Percentiles rank a stretch among this genome's conserved stretches.
These are phyloP conservation scores for Colletotrichum sp. DNA, from an alignment of 2,329 filamentous ascomycete genomes.

Conservation along the genomic window DNA sequence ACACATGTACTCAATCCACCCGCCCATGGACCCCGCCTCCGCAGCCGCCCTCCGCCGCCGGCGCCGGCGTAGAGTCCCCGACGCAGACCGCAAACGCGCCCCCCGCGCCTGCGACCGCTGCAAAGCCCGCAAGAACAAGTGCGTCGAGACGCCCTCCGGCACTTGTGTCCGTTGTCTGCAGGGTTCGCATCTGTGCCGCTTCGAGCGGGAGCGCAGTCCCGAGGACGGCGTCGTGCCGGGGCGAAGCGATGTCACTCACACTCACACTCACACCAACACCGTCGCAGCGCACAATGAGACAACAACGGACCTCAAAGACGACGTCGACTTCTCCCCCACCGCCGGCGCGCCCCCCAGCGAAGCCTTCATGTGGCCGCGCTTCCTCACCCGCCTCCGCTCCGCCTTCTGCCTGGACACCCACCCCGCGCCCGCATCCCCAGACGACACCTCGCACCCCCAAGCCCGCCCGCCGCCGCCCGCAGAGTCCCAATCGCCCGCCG, in stretches of 20 bases:
- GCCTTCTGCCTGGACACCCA: slow-evolving; percentile 30
- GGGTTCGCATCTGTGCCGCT: slow-evolving; percentile 25
- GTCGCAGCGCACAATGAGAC: background rate
- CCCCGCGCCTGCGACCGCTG: slow-evolving; percentile 37
- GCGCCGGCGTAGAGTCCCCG: slow-evolving; percentile 31
- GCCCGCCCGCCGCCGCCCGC: background rate
- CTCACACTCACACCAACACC: background rate
- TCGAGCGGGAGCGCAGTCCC: slow-evolving; percentile 9
- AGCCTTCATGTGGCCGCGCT: slow-evolving; percentile 30
- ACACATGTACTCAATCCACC: background rate
- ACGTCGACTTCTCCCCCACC: slow-evolving; percentile 14
- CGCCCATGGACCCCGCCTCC: slow-evolving; percentile 2
- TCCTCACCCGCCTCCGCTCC: slow-evolving; percentile 27
- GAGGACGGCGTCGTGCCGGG: background rate
- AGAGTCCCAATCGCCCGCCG: background rate
- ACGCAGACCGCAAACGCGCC: slow-evolving; percentile 37
- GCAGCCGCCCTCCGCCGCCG: background rate
- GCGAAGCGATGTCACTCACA: too few species aligned
- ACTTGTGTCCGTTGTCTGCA: slow-evolving; percentile 32
- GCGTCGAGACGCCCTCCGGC: slow-evolving; percentile 29
- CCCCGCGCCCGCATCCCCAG: slow-evolving; percentile 12
- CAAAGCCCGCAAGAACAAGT: slow-evolving; percentile 39
- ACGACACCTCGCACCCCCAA: slow-evolving; percentile 22
- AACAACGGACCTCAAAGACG: background rate
- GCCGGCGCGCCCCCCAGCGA: slow-evolving; percentile 16